Conservation (phyloP, 2,329 filamentous ascomycete genomes). For the Aspergillus sp. region DNA sequence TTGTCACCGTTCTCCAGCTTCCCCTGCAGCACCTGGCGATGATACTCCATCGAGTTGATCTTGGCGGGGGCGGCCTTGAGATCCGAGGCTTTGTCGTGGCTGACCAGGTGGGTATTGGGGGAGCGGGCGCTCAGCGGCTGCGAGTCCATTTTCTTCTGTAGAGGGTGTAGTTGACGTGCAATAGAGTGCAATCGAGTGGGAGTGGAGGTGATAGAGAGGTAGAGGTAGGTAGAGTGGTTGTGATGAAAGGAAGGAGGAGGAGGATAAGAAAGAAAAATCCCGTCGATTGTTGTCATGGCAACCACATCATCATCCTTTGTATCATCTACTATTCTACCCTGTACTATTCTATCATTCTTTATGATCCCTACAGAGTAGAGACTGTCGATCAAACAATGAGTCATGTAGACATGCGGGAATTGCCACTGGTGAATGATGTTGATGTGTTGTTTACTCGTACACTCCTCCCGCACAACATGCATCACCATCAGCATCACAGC, state of each 20-base stretch:
- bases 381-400: no score
- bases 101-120: conserved; percentile 41
- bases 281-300: conserved; percentile 42
- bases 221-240: conserved; percentile 2
- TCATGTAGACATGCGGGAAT: no score
- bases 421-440: not conserved
- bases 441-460: no score
- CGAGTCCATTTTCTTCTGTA: conserved; percentile 28
- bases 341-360: not conserved
- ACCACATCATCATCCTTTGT: conserved; percentile 21
- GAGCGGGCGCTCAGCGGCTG: conserved; percentile 41
- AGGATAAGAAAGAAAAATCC: conserved; percentile 25
- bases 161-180: not conserved
- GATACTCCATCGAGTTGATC: conserved; percentile 42
- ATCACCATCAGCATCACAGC: no score
- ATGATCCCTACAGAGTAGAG: no score
- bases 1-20: conserved; percentile 40
- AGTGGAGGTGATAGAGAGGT: not conserved
- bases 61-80: conserved; percentile 31
- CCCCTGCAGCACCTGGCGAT: conserved; percentile 42
- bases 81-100: conserved; percentile 27
- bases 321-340: no score
- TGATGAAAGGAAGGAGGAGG: conserved; percentile 4
- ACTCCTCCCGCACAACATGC: no score
- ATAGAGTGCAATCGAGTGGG: not conserved